phyloP scores from a whole-genome alignment of 2,329 filamentous ascomycete species.

The Calonectria leucothoes region DNA sequence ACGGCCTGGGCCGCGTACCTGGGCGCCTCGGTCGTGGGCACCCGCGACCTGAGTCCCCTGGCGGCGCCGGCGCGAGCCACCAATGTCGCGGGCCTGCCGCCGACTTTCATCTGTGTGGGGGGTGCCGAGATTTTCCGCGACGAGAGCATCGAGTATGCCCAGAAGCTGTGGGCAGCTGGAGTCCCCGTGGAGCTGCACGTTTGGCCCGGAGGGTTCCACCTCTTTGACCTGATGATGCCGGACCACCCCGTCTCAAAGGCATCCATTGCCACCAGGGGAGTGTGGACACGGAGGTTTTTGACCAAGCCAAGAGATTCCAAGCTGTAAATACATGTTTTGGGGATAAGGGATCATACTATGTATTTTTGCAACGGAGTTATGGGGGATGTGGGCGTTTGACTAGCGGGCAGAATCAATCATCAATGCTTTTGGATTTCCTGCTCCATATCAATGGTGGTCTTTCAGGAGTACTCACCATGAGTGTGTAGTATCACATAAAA shows the following conservation, averaged over 20 bases:
- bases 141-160: conserved; percentile 53
- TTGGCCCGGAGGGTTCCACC: conserved; percentile 55
- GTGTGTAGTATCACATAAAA: background rate
- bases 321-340: background rate
- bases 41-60: conserved; percentile 47
- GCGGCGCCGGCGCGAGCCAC: conserved; percentile 51
- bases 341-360: background rate
- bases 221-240: conserved; percentile 46
- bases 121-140: conserved; percentile 57
- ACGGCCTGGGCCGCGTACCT: conserved; percentile 56
- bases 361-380: background rate
- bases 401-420: background rate
- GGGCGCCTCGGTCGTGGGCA: conserved; percentile 46
- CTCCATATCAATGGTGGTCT: background rate
- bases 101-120: conserved; percentile 57
- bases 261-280: conserved; percentile 23
- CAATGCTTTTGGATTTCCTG: background rate
- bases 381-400: background rate
- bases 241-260: conserved; percentile 22
- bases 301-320: conserved; percentile 19
- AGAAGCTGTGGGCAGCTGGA: conserved; percentile 52
- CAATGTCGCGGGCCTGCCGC: conserved; percentile 52
- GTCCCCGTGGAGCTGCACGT: conserved; percentile 57
- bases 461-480: background rate
- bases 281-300: conserved; percentile 28